phyloP scores from a whole-genome alignment of 441 rosid species.

The Adansonia rubrostipa region DNA sequence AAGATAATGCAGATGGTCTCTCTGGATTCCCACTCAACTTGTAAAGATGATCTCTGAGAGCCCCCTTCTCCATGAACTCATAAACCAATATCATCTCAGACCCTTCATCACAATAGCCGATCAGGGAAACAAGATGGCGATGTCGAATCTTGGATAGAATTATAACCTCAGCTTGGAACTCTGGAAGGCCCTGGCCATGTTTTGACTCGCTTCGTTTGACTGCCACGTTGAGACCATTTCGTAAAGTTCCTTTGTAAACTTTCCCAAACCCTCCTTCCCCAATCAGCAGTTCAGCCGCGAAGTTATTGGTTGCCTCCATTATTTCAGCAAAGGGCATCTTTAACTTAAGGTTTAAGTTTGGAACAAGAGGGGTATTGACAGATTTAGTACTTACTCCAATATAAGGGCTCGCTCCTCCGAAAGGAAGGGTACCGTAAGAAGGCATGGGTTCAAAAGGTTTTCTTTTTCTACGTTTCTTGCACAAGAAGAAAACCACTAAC shows the following conservation, averaged over 20 bases:
- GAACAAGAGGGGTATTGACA: too few species aligned
- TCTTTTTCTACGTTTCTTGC: slow-evolving; percentile 39
- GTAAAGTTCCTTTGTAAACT: slow-evolving; percentile 22
- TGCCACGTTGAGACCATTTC: neutral
- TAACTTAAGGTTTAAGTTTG: too few species aligned
- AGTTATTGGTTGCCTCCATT: slow-evolving; percentile 43
- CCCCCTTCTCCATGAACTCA: slow-evolving; percentile 16
- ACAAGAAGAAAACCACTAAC: slow-evolving; percentile 28
- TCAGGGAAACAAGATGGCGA: neutral
- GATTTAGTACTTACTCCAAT: neutral
- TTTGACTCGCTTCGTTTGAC: slow-evolving; percentile 14
- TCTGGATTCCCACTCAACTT: neutral
- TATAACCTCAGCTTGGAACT: slow-evolving; percentile 7
- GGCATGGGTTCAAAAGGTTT: slow-evolving; percentile 28
- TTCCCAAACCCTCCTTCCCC: slow-evolving; percentile 51
- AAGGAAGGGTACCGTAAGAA: slow-evolving; percentile 30
- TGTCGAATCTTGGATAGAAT: slow-evolving; percentile 16
- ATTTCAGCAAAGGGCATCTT: slow-evolving; percentile 31
- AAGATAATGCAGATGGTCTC: slow-evolving; percentile 14
- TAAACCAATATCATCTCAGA: slow-evolving; percentile 15
- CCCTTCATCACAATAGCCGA: neutral
- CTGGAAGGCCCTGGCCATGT: neutral
- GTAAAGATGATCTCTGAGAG: slow-evolving; percentile 14
- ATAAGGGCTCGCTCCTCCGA: slow-evolving; percentile 42
- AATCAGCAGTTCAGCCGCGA: slow-evolving; percentile 35